These are phyloP conservation scores for Pichia scutulata DNA, from an alignment of 805 yeast species.

Conservation along the genomic window DNA sequence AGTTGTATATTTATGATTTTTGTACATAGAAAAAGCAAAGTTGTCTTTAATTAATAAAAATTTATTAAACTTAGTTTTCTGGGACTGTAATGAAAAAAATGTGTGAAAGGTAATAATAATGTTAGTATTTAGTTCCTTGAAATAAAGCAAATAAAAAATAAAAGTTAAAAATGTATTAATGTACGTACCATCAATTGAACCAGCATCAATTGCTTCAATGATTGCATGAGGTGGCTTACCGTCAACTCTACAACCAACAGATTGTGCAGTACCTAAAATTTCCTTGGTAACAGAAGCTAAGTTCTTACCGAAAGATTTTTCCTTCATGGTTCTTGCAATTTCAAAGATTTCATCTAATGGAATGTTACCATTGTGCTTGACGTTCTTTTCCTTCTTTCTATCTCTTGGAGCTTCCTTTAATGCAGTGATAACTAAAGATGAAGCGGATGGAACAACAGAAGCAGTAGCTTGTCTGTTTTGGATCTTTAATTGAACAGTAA, in stretches of 20 bases:
- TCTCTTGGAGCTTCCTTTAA: constrained; percentile 99
- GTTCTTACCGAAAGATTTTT: constrained; percentile 96
- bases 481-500: constrained; percentile 95
- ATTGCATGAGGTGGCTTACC: constrained; percentile 99
- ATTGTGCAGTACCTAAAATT: constrained; percentile 99
- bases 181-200: constrained; percentile 77
- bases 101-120: neutral
- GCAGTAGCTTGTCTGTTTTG: constrained; percentile 99
- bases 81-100: constrained; percentile 36
- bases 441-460: constrained; percentile 99
- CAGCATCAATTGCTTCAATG: constrained; percentile 96
- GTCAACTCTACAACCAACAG: constrained; percentile 98
- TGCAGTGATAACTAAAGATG: constrained; percentile 97
- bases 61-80: constrained; percentile 49
- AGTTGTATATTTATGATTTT: constrained; percentile 9
- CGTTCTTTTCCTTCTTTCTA: constrained; percentile 99
- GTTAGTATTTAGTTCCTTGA: constrained; percentile 7
- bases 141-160: neutral
- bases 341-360: constrained; percentile 94
- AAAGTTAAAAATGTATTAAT: constrained; percentile 16
- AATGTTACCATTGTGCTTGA: constrained; percentile 98
- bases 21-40: constrained; percentile 21
- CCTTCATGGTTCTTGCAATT: constrained; percentile 96
- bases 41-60: constrained; percentile 11
- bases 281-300: constrained; percentile 97